Base-by-base conservation (phyloP, 208 protist species). In the Trypanosoma grayi region DNA sequence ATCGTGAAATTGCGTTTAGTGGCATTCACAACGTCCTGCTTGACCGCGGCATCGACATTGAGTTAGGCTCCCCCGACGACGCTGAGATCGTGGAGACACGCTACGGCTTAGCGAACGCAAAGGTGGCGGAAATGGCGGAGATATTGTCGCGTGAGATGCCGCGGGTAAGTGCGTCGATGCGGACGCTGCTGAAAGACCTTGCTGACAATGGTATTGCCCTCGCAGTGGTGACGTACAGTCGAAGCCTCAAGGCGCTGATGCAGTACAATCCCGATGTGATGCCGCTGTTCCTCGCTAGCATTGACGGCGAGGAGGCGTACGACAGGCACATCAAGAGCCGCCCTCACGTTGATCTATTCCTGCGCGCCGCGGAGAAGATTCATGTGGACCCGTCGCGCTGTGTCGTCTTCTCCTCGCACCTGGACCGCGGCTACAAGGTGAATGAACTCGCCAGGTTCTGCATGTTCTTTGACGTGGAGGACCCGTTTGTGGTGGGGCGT, bases 381-480 rank as follows among this genome's bases (percentile, higher is more conserved):
- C 87, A 96, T 60, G 83, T 96, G 2, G 59, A 85, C 16, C 79
- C 85, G 5, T 59, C 47, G 16, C 70, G 82, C 11, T 96, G 90
- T 62, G 48, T 96, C 24, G 83, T 94, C 43, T 80, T 93, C 34
- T 79, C 81, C 18, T 74, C 79, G 37, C 80, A 96, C 58, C 70
- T 96, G 2, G 90, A 93, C 59, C 79, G 85, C 30, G 80, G 70
- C 34, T 96, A 86, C 62, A 66, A 56, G 27, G 87, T 81, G 2
- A 60, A 70, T 40, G 79, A 78, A 30, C 55, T 96, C 39, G 78
- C 76, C 0, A 24, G 67, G 50, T 96, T 94, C 47, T 81, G 81
- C 44, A 96, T 93, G 90, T 90, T 96, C 52, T 74, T 96, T 46
- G 87, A 96, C 53, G 76, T 96, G 16, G 86, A 96, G 51, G 85